Conservation (phyloP, 257 asterid genomes). For the Solanum sparsipilum region DNA sequence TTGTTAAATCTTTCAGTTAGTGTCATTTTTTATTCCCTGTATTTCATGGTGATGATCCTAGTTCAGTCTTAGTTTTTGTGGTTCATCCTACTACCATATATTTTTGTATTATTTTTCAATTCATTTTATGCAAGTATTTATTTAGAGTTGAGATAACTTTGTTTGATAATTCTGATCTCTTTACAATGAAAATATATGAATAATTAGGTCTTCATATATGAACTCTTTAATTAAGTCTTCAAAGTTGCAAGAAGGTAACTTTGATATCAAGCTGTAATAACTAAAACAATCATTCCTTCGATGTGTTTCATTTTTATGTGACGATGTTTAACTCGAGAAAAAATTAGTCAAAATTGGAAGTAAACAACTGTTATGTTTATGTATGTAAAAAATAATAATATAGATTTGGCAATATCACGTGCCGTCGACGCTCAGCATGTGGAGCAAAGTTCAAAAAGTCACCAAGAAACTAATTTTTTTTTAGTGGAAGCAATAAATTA, state of each 20-base stretch:
- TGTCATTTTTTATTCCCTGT: neutral
- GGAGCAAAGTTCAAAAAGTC: neutral
- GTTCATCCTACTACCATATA: neutral
- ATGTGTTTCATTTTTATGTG: neutral
- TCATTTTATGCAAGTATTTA: neutral
- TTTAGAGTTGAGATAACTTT: neutral
- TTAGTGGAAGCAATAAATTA: neutral
- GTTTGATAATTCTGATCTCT: neutral
- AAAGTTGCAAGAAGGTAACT: neutral
- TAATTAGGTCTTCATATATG: no score
- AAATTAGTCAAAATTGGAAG: neutral
- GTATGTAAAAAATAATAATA: neutral
- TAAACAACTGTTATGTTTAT: neutral
- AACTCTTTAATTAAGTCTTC: no score
- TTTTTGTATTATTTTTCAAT: neutral
- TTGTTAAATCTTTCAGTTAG: neutral
- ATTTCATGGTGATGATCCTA: neutral
- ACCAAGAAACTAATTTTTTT: neutral
- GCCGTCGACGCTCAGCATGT: constrained; percentile 14
- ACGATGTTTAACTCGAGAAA: neutral
- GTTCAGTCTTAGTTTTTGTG: neutral
- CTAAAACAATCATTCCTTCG: neutral
- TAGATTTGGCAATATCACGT: neutral
- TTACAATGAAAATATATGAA: neutral
- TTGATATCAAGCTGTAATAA: neutral